Evolutionary conservation across 345 rosid genomes (phyloP).

Genomic region (Populus alba): DNA sequence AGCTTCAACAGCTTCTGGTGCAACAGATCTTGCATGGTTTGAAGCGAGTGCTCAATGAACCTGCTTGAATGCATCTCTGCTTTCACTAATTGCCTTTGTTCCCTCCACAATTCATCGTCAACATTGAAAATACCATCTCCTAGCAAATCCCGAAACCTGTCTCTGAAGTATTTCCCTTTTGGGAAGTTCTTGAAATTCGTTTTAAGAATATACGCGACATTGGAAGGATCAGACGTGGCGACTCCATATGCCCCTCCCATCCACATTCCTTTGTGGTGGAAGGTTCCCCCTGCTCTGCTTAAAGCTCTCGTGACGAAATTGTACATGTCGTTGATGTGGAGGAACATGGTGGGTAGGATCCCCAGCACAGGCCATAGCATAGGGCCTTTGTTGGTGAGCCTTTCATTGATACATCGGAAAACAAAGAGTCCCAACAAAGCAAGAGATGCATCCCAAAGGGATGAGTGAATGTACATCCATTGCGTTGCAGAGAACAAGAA

Average conservation of each 20-base stretch:
- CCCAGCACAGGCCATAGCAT: conserved; percentile 71
- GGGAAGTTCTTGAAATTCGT: conserved; percentile 73
- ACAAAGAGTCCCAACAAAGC: conserved; percentile 50
- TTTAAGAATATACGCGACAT: conserved; percentile 61
- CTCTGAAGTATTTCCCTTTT: conserved; percentile 57
- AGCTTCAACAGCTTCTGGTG: conserved; percentile 54
- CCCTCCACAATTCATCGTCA: conserved; percentile 64
- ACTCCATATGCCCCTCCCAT: conserved; percentile 54
- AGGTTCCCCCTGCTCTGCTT: conserved; percentile 45
- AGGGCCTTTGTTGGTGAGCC: conserved; percentile 51
- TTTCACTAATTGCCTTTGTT: conserved; percentile 49
- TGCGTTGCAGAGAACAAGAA: conserved; percentile 17
- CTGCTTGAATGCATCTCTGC: conserved; percentile 62
- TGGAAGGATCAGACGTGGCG: conserved; percentile 49
- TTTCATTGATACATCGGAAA: conserved; percentile 46
- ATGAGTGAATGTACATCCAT: conserved; percentile 20
- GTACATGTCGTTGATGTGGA: conserved; percentile 27
- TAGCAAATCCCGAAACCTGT: conserved; percentile 58
- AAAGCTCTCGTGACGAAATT: conserved; percentile 45
- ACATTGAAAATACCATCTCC: conserved; percentile 73
- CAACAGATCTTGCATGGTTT: conserved; percentile 48
- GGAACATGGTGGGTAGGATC: conserved; percentile 37
- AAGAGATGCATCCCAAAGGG: conserved; percentile 42
- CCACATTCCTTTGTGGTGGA: conserved; percentile 53
- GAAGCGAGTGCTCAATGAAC: conserved; percentile 47